Evolutionary conservation across 441 rosid species (phyloP), one percentile per base, ranked within the genome.

Genomic region (Croton setiger): DNA sequence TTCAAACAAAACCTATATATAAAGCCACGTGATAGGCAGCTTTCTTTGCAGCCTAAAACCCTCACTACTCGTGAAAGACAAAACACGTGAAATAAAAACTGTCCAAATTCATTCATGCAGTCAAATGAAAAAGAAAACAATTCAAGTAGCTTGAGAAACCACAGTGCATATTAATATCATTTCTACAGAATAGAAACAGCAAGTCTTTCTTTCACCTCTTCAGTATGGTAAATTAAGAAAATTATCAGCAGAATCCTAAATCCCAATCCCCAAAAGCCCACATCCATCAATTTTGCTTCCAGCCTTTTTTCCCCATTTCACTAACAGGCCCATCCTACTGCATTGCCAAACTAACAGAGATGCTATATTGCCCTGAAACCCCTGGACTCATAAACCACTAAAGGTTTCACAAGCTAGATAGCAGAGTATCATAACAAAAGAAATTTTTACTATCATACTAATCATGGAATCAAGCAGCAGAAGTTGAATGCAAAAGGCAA

Each of bases 71-170:
- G 14, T 27, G 1, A 4, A 45, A 45, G 0, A 23, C 39, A 45
- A 0, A 15, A 6, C 4, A 47, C 21, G 3, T 14, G 37, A 36
- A 37, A 7, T 27, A 27, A 13, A 47, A 15, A 27, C 0, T 6
- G 21, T 52, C 68, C 13, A 49, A 49, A n/a, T 35, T 64, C 58
- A 51, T 36, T n/a, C 2, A 65, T 11, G 44, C 57, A 33, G n/a
- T 17, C 31, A 27, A n/a, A 35, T 1, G 17, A 8, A 18, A 53
- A 53, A 23, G 31, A 54, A 54, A 10, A 10, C 31, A 54, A 54
- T 54, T 54, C 59, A 54, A 54, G 36, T 36, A 15, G 5, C 17
- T 59, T 5, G n/a, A 20, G 9, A 33, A 31, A 31, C 41, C 37
- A 9, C 9, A 20, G 35, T 9, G 14, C 27, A 20, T 7, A 23